Conservation (phyloP, 208 protist species). For the Trypanosoma melophagium region DNA sequence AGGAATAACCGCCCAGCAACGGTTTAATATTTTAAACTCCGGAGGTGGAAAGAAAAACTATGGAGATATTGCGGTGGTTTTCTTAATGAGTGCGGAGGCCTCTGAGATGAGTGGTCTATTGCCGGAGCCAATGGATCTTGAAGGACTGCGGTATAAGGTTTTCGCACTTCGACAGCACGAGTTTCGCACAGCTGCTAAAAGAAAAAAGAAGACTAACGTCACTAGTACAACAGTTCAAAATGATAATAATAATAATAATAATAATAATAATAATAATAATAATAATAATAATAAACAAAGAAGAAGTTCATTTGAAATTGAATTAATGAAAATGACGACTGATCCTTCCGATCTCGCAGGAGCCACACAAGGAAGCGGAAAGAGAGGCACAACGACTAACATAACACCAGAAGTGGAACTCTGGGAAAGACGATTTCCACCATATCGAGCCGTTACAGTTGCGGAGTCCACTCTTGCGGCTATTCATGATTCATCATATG, state of each 20-base stretch:
- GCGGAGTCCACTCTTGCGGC: constrained; percentile 60
- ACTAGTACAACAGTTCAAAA: neutral
- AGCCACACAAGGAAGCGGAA: neutral
- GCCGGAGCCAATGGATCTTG: constrained; percentile 75
- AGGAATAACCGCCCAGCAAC: neutral
- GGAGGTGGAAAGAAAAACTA: constrained; percentile 28
- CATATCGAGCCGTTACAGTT: constrained; percentile 68
- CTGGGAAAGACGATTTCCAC: constrained; percentile 38
- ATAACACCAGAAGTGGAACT: neutral
- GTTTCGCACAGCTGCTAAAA: neutral
- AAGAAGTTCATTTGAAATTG: constrained; percentile 7
- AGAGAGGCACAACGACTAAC: neutral
- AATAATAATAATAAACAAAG: neutral
- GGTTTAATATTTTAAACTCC: constrained; percentile 38
- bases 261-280: neutral
- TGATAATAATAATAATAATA: too few relatives aligned
- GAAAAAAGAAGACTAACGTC: neutral
- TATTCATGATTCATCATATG: neutral
- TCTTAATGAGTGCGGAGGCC: constrained; percentile 56
- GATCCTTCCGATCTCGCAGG: neutral
- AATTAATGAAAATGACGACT: constrained; percentile 6
- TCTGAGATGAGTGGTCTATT: constrained; percentile 54
- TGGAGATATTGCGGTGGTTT: constrained; percentile 75
- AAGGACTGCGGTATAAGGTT: constrained; percentile 76
- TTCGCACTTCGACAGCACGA: constrained; percentile 47